Conservation (phyloP, 805 yeast genomes). For the Saturnispora sekii region DNA sequence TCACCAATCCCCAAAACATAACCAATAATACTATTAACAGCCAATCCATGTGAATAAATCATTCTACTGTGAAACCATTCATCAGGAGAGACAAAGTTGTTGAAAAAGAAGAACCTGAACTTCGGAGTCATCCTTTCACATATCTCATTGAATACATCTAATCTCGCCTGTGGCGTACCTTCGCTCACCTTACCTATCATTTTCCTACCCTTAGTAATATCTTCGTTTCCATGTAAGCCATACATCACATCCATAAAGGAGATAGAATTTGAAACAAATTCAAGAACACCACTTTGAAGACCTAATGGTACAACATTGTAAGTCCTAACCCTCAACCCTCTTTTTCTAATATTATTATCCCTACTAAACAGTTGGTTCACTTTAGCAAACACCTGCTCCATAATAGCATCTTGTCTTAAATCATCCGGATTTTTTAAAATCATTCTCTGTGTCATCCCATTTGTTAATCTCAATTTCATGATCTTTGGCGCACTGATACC, state of each 20-base stretch:
- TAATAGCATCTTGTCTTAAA: constrained; percentile 88
- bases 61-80: constrained; percentile 64
- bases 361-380: constrained; percentile 57
- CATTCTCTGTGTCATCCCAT: constrained; percentile 51
- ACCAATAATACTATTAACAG: constrained; percentile 81
- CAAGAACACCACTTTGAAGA: constrained; percentile 78
- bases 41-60: constrained; percentile 66
- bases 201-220: constrained; percentile 49
- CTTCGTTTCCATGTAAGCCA: constrained; percentile 52
- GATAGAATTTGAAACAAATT: constrained; percentile 71
- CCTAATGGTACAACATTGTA: constrained; percentile 89
- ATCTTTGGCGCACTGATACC: constrained; percentile 90
- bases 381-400: constrained; percentile 93
- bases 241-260: constrained; percentile 61
- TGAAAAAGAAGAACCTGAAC: constrained; percentile 60
- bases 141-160: constrained; percentile 39
- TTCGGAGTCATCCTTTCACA: constrained; percentile 50
- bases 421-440: constrained; percentile 86
- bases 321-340: constrained; percentile 62
- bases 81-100: constrained; percentile 54
- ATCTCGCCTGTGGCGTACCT: constrained; percentile 33
- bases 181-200: constrained; percentile 52
- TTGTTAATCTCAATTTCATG: constrained; percentile 39
- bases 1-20: constrained; percentile 89
- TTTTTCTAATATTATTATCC: constrained; percentile 45